These are phyloP conservation scores for Paramecium octaurelia DNA, from an alignment of 73 alveolate genomes.

Conservation along the genomic window DNA sequence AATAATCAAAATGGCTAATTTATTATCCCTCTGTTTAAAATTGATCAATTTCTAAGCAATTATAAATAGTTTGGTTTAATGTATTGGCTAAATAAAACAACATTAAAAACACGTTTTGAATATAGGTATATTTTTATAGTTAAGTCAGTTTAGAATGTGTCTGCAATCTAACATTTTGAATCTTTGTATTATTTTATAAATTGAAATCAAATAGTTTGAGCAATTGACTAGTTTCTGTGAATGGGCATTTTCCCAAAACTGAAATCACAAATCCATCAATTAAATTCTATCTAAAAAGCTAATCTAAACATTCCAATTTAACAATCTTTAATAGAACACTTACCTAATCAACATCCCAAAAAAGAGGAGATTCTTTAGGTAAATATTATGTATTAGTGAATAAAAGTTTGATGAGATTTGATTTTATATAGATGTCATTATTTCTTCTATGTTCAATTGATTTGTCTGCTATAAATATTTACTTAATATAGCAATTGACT, in stretches of 20 bases:
- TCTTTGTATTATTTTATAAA: not conserved
- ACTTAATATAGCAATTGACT: not conserved
- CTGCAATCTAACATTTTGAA: not conserved
- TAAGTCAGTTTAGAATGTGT: not conserved
- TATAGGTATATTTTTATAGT: not conserved
- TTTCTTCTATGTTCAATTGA: not conserved
- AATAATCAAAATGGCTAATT: not conserved
- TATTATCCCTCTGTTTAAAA: not conserved
- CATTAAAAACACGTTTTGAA: not conserved
- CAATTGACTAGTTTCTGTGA: not conserved
- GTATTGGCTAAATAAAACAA: not conserved
- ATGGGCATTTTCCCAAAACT: not conserved
- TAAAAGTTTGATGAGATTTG: not conserved
- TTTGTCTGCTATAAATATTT: not conserved
- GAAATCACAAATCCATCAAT: conserved; percentile 43
- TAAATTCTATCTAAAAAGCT: not conserved
- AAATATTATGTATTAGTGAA: not conserved
- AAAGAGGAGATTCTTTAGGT: conserved; percentile 33
- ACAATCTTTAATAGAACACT: not conserved
- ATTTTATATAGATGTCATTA: not conserved
- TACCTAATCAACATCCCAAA: conserved; percentile 32
- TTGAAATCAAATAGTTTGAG: not conserved
- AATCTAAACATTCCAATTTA: not conserved
- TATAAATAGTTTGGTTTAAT: not conserved
- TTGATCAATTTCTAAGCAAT: not conserved